phyloP scores from a whole-genome alignment of 768 basidiomycete genomes.

The Omphalotus guepiniiformis region DNA sequence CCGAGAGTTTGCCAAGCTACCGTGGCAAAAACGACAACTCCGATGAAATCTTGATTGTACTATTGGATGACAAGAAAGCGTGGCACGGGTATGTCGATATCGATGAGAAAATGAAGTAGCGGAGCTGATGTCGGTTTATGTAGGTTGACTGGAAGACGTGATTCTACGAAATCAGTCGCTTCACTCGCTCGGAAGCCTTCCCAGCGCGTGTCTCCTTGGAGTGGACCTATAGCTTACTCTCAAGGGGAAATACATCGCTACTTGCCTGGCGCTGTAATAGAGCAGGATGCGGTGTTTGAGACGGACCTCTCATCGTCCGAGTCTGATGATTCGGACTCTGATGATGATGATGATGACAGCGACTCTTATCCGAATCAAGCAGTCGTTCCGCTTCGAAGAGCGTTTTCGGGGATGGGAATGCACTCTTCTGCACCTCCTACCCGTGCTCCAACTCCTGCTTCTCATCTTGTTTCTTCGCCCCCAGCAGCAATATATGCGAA shows the following conservation, averaged over 20 bases:
- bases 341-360: background rate
- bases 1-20: conserved; percentile 1
- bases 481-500: too few species aligned
- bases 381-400: conserved; percentile 1
- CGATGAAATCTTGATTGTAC: conserved; percentile 6
- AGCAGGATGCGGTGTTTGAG: background rate
- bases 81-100: conserved; percentile 5
- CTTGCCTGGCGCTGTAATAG: conserved; percentile 4
- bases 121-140: conserved; percentile 1
- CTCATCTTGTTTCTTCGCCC: background rate
- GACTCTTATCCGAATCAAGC: background rate
- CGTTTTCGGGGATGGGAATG: conserved; percentile 2
- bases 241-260: conserved; percentile 6
- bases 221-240: conserved; percentile 6
- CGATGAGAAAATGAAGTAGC: background rate
- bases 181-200: conserved; percentile 4
- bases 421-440: background rate
- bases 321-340: background rate
- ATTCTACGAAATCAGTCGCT: conserved; percentile 1
- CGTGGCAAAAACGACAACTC: background rate
- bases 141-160: background rate
- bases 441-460: background rate
- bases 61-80: conserved; percentile 6
- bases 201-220: conserved; percentile 5
- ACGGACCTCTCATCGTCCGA: background rate